Percentiles rank a stretch among this genome's conserved stretches.
Conservation (phyloP, 768 basidiomycete species). For the Podaxis sp. region DNA sequence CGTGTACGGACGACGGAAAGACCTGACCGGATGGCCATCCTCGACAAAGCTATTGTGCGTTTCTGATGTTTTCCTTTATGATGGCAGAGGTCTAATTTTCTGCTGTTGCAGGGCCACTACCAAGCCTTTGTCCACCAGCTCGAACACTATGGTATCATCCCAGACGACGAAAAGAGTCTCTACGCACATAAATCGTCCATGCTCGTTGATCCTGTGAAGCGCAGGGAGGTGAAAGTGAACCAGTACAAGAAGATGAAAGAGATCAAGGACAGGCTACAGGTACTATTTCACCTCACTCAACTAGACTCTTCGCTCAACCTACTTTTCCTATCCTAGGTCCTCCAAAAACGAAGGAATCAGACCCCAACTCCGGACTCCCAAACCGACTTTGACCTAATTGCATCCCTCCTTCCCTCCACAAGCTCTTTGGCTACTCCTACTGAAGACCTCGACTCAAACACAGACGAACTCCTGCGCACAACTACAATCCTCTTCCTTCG, state of each 20-base stretch:
- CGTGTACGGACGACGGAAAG: conserved; percentile 56
- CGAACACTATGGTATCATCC: conserved; percentile 67
- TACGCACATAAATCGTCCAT: conserved; percentile 47
- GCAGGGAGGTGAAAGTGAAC: conserved; percentile 86
- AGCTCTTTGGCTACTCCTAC: conserved; percentile 13
- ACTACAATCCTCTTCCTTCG: conserved; percentile 70
- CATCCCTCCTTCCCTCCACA: conserved; percentile 53
- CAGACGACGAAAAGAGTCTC: conserved; percentile 57
- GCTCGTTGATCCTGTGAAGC: conserved; percentile 63
- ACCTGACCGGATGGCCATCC: conserved; percentile 53
- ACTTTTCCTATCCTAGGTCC: conserved; percentile 32
- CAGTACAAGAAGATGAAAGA: conserved; percentile 89
- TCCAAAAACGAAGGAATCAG: conserved; percentile 56
- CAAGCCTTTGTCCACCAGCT: conserved; percentile 47
- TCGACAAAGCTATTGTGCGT: conserved; percentile 62
- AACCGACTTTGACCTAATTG: conserved; percentile 63
- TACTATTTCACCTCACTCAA: conserved; percentile 24
- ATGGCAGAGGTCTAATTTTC: not conserved
- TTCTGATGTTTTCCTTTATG: not conserved
- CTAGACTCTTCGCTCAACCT: not conserved
- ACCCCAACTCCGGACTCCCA: conserved; percentile 28
- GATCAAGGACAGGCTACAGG: conserved; percentile 69
- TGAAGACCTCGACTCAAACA: conserved; percentile 53
- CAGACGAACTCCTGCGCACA: conserved; percentile 67
- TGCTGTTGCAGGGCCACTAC: conserved; percentile 43